These are phyloP conservation scores for Halenospora varia DNA, from an alignment of 495 filamentous ascomycete genomes.

Conservation along the genomic window DNA sequence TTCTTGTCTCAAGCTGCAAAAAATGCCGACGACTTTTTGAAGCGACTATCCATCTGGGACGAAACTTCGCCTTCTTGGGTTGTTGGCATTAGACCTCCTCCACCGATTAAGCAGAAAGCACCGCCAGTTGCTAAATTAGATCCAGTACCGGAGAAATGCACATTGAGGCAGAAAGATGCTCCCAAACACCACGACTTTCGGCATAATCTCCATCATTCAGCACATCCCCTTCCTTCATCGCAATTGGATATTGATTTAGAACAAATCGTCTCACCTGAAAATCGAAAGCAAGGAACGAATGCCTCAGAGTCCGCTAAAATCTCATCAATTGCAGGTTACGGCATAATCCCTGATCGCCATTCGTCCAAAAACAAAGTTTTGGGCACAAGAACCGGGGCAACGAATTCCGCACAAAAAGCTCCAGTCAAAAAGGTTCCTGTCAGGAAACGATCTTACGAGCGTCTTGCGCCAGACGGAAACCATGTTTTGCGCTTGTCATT, in stretches of 20 bases:
- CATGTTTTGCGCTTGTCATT: slow-evolving; percentile 13
- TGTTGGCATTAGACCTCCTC: not conserved
- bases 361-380: slow-evolving; percentile 14
- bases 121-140: not conserved
- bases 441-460: slow-evolving; percentile 5
- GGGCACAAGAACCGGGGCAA: not conserved
- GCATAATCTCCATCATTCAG: not conserved
- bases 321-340: not conserved
- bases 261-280: slow-evolving; percentile 3
- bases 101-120: not conserved
- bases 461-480: not conserved
- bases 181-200: not conserved
- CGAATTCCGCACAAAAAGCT: not conserved
- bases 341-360: slow-evolving; percentile 7
- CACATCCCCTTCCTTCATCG: not conserved
- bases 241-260: slow-evolving; percentile 3
- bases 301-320: not conserved
- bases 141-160: not conserved
- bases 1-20: slow-evolving; percentile 8
- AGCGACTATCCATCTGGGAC: slow-evolving; percentile 6
- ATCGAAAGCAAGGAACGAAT: slow-evolving; percentile 3
- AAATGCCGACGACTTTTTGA: slow-evolving; percentile 16
- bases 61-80: slow-evolving; percentile 1
- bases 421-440: not conserved
- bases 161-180: not conserved